Evolutionary conservation across 169 alveolate genomes (phyloP).

Genomic region (Theileria parva): DNA sequence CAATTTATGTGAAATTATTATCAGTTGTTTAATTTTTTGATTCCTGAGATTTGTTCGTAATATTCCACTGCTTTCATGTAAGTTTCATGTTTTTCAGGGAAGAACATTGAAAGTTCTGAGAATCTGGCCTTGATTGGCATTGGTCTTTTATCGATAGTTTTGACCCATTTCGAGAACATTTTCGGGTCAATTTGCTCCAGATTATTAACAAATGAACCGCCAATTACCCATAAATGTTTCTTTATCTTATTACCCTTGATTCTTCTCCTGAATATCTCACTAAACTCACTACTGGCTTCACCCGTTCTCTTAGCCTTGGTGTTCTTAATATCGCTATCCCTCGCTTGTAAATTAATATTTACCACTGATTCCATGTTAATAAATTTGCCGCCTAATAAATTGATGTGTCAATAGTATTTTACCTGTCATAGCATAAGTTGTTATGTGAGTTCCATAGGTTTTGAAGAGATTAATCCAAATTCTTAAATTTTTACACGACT

Average conservation of each 20-base stretch:
- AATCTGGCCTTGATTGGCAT: conserved; percentile 63
- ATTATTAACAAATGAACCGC: conserved; percentile 49
- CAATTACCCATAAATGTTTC: conserved; percentile 45
- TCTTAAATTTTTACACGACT: conserved; percentile 46
- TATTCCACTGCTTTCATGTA: conserved; percentile 40
- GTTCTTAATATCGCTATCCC: background rate
- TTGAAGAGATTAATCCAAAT: conserved; percentile 72
- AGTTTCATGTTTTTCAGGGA: conserved; percentile 48
- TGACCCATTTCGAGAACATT: conserved; percentile 36
- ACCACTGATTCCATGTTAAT: conserved; percentile 42
- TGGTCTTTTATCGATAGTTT: conserved; percentile 30
- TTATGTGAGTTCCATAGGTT: conserved; percentile 74
- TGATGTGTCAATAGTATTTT: background rate
- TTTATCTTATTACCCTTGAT: conserved; percentile 35
- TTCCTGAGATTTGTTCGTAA: conserved; percentile 31
- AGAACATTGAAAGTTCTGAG: conserved; percentile 23
- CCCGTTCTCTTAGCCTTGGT: background rate
- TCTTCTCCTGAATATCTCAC: background rate
- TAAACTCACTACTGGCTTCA: background rate
- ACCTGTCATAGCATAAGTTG: conserved; percentile 47
- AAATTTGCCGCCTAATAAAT: conserved; percentile 50
- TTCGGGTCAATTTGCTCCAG: conserved; percentile 25
- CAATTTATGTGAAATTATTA: no score
- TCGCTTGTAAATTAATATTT: background rate
- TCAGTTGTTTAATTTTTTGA: background rate